Percentiles rank a stretch among this genome's conserved stretches.
phyloP scores from a whole-genome alignment of 805 yeast genomes.

The Candida oleophila region DNA sequence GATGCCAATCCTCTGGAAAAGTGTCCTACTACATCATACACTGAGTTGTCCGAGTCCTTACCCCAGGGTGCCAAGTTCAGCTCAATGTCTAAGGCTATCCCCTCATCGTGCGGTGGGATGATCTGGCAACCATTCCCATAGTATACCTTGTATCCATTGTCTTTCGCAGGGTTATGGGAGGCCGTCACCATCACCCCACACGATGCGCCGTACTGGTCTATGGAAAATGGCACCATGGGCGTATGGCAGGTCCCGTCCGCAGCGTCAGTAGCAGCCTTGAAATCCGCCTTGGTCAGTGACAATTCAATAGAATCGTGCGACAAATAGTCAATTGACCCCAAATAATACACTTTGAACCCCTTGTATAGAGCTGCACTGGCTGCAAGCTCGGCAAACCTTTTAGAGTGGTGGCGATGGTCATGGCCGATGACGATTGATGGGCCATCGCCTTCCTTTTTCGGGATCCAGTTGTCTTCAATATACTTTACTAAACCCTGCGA shows the following conservation, averaged over 20 bases:
- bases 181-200: slow-evolving; percentile 95
- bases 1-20: slow-evolving; percentile 21
- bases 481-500: slow-evolving; percentile 76
- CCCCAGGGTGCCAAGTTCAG: slow-evolving; percentile 60
- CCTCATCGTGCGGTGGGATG: slow-evolving; percentile 83
- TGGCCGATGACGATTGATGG: slow-evolving; percentile 74
- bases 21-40: slow-evolving; percentile 46
- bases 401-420: slow-evolving; percentile 85
- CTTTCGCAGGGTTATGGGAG: slow-evolving; percentile 80
- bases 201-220: slow-evolving; percentile 58
- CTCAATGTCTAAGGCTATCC: slow-evolving; percentile 65
- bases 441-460: slow-evolving; percentile 3
- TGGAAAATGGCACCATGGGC: slow-evolving; percentile 88
- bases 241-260: slow-evolving; percentile 51
- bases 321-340: slow-evolving; percentile 44
- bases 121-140: slow-evolving; percentile 94
- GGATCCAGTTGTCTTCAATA: slow-evolving; percentile 22
- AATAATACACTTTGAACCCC: slow-evolving; percentile 69
- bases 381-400: slow-evolving; percentile 73
- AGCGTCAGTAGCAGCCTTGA: background rate
- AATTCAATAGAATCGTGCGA: slow-evolving; percentile 23
- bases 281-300: slow-evolving; percentile 6
- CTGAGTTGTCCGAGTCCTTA: slow-evolving; percentile 19
- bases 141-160: slow-evolving; percentile 93
- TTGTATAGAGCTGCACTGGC: slow-evolving; percentile 67